phyloP scores from a whole-genome alignment of 2,329 filamentous ascomycete genomes.

The Paramyrothecium roridum region DNA sequence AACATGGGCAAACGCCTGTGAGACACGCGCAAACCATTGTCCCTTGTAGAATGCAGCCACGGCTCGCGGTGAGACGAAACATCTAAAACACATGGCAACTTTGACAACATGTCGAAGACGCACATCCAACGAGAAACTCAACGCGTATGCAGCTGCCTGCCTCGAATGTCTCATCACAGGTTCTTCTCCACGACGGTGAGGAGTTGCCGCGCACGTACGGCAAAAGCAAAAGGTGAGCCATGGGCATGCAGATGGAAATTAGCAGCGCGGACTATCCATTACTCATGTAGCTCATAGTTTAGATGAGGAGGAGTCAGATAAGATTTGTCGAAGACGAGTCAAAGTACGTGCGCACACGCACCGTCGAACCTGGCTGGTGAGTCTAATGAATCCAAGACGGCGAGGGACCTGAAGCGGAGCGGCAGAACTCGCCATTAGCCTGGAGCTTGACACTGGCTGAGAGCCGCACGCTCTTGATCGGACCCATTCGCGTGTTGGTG shows the following conservation, averaged over 20 bases:
- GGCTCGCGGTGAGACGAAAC: background rate
- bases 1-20: background rate
- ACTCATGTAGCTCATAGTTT: background rate
- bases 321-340: too few species aligned
- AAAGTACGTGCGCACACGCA: background rate
- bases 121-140: too few species aligned
- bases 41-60: background rate
- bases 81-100: background rate
- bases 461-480: background rate
- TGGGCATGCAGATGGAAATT: background rate
- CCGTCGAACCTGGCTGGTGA: background rate
- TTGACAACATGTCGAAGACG: background rate
- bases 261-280: background rate
- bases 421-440: background rate
- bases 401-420: background rate
- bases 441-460: background rate
- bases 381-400: background rate
- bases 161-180: too few species aligned
- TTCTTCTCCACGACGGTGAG: too few species aligned
- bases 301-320: too few species aligned
- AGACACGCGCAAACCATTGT: background rate
- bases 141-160: too few species aligned
- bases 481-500: too few species aligned
- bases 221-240: too few species aligned
- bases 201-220: too few species aligned